phyloP scores from a whole-genome alignment of 164 flowering plant species.

The Aristolochia contorta region DNA sequence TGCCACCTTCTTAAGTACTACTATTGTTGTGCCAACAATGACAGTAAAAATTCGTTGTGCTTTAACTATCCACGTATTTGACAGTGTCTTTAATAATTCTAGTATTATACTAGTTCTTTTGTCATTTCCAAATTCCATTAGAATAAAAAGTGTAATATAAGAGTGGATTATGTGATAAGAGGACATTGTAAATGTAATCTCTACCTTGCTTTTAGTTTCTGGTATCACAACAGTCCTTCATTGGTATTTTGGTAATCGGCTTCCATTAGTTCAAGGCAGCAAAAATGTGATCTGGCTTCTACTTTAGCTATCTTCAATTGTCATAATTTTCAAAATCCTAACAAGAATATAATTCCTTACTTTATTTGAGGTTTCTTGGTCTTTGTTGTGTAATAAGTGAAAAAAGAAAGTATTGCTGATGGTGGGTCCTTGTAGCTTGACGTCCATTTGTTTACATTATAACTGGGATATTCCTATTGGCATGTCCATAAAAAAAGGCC shows the following conservation, averaged over 20 bases:
- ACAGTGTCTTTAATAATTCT: no score
- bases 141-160: neutral
- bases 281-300: slow-evolving; percentile 84
- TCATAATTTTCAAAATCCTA: slow-evolving; percentile 57
- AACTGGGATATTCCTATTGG: no score
- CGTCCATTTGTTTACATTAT: no score
- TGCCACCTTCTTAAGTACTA: no score
- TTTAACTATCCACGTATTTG: neutral
- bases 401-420: no score
- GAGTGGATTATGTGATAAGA: slow-evolving; percentile 37
- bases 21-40: neutral
- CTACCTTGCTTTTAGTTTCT: slow-evolving; percentile 75
- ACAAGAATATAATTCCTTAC: slow-evolving; percentile 55
- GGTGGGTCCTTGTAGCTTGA: no score
- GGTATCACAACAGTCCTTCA: slow-evolving; percentile 76
- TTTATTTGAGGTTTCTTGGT: neutral
- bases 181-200: slow-evolving; percentile 86
- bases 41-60: slow-evolving; percentile 1
- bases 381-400: neutral
- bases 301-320: slow-evolving; percentile 77
- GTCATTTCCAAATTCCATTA: neutral
- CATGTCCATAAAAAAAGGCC: no score
- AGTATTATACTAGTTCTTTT: neutral
- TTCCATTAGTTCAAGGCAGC: slow-evolving; percentile 94
- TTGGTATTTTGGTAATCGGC: slow-evolving; percentile 76